phyloP scores from a whole-genome alignment of 2,329 filamentous ascomycete genomes.

The Moelleriella libera region DNA sequence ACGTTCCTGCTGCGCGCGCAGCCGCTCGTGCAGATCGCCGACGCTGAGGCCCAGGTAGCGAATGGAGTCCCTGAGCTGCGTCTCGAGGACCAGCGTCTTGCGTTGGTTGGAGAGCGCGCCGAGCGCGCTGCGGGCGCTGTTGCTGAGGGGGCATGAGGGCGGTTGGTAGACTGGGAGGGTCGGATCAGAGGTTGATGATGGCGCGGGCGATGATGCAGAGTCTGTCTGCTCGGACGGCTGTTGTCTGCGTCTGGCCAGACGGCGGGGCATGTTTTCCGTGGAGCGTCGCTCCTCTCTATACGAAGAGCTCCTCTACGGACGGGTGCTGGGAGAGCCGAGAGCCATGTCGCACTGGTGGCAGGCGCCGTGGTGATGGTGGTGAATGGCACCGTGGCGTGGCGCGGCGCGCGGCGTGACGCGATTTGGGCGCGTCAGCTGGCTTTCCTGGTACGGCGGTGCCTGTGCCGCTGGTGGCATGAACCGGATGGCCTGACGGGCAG shows the following conservation, averaged over 20 bases:
- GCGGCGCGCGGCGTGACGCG: too few species aligned
- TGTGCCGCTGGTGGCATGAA: too few species aligned
- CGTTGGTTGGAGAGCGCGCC: constrained; percentile 26
- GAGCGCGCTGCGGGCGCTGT: constrained; percentile 22
- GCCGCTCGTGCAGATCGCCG: constrained; percentile 33
- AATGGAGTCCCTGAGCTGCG: constrained; percentile 30
- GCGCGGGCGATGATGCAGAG: not conserved
- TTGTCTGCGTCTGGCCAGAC: constrained; percentile 10
- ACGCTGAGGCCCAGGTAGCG: constrained; percentile 29
- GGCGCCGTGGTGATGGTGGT: too few species aligned
- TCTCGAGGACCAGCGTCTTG: constrained; percentile 26
- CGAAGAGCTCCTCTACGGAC: too few species aligned
- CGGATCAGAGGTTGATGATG: constrained; percentile 9
- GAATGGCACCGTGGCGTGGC: too few species aligned
- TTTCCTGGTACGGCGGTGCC: too few species aligned
- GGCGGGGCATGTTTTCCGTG: not conserved
- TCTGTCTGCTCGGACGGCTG: constrained; percentile 5
- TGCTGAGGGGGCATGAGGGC: constrained; percentile 29
- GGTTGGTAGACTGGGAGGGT: constrained; percentile 35
- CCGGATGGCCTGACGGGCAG: too few species aligned
- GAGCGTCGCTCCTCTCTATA: too few species aligned
- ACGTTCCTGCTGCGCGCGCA: constrained; percentile 19
- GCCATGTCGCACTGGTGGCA: too few species aligned
- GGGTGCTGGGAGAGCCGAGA: too few species aligned
- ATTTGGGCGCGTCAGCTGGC: too few species aligned